These are phyloP conservation scores for Gymnopilus dilepis DNA, from an alignment of 768 basidiomycete genomes.

Conservation along the genomic window DNA sequence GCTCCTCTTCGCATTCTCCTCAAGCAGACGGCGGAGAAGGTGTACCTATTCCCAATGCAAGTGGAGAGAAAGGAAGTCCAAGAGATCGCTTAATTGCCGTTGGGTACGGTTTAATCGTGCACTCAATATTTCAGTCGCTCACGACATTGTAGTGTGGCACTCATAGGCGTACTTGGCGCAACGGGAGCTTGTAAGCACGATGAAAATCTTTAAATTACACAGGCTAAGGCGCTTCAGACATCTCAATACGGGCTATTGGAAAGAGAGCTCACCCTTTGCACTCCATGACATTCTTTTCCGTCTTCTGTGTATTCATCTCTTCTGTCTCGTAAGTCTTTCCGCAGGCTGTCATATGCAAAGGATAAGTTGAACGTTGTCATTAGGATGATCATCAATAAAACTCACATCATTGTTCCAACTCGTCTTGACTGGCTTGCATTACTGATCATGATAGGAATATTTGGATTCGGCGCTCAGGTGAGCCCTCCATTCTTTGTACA, in stretches of 20 bases:
- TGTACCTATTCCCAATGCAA: slow-evolving; percentile 23
- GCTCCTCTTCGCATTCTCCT: slow-evolving; percentile 31
- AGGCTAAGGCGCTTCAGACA: slow-evolving; percentile 32
- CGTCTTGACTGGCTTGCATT: slow-evolving; percentile 49
- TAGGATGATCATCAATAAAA: slow-evolving; percentile 50
- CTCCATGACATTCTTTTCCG: slow-evolving; percentile 68
- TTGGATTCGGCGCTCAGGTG: slow-evolving; percentile 60
- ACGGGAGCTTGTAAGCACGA: slow-evolving; percentile 67
- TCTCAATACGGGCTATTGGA: slow-evolving; percentile 66
- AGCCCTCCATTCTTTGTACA: neutral
- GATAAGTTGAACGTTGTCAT: neutral
- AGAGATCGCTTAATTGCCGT: slow-evolving; percentile 45
- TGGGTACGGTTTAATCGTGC: neutral
- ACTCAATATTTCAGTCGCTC: neutral
- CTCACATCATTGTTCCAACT: slow-evolving; percentile 52
- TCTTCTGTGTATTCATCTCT: slow-evolving; percentile 53
- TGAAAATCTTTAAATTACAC: neutral
- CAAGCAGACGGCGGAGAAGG: slow-evolving; percentile 11
- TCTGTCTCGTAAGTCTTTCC: slow-evolving; percentile 35
- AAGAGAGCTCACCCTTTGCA: slow-evolving; percentile 79
- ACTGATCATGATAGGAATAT: slow-evolving; percentile 54
- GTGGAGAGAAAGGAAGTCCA: slow-evolving; percentile 33
- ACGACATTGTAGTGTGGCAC: slow-evolving; percentile 49
- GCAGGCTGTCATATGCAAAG: neutral
- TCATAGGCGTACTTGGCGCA: slow-evolving; percentile 69